phyloP scores from a whole-genome alignment of 2,329 filamentous ascomycete genomes.

The Diaporthe australafricana region DNA sequence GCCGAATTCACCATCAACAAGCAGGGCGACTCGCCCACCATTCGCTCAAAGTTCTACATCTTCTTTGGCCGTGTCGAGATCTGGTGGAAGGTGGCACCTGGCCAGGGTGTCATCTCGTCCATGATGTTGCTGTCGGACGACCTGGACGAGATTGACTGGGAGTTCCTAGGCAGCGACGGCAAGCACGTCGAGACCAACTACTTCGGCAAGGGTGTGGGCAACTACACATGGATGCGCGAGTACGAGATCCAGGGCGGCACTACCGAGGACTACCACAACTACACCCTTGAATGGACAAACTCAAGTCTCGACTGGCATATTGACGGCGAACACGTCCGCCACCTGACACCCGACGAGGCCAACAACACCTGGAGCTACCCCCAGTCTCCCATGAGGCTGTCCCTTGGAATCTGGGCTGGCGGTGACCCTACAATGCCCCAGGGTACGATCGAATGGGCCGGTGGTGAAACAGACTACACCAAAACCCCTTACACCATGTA shows the following conservation, averaged over 20 bases:
- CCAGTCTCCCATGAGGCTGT: conserved; percentile 80
- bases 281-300: conserved; percentile 79
- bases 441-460: conserved; percentile 76
- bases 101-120: conserved; percentile 81
- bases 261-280: conserved; percentile 76
- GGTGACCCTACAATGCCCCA: conserved; percentile 66
- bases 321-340: conserved; percentile 74
- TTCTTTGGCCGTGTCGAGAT: conserved; percentile 87
- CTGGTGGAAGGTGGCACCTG: conserved; percentile 79
- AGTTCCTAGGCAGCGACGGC: conserved; percentile 78
- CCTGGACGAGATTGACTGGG: conserved; percentile 90
- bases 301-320: conserved; percentile 76
- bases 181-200: conserved; percentile 78
- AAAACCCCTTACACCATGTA: conserved; percentile 79
- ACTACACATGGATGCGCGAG: conserved; percentile 72
- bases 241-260: conserved; percentile 65
- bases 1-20: conserved; percentile 78
- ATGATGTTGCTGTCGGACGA: conserved; percentile 88
- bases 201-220: conserved; percentile 79
- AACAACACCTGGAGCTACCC: conserved; percentile 74
- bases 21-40: conserved; percentile 80
- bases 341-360: conserved; percentile 70
- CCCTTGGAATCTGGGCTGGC: conserved; percentile 75
- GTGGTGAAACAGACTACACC: conserved; percentile 74
- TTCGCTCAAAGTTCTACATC: conserved; percentile 84